phyloP scores from a whole-genome alignment of 2,329 filamentous ascomycete genomes.

The Cladobotryum mycophilum region DNA sequence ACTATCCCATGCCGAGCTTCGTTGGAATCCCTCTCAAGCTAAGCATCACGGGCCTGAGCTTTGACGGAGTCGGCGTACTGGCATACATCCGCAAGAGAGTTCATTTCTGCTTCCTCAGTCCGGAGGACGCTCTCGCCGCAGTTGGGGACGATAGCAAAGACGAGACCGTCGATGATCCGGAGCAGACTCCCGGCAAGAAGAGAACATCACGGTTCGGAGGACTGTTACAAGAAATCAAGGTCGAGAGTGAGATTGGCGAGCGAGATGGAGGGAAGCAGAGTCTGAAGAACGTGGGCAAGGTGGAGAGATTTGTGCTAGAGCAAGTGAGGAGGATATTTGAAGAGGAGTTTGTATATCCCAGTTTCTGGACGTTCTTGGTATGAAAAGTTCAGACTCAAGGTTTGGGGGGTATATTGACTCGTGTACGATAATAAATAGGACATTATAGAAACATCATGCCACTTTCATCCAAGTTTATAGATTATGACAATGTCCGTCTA shows the following conservation, averaged over 20 bases:
- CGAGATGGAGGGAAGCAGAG: conserved; percentile 89
- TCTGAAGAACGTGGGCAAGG: conserved; percentile 96
- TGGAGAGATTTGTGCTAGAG: conserved; percentile 94
- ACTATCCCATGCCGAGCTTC: conserved; percentile 98
- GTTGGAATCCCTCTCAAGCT: conserved; percentile 91
- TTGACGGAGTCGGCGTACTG: conserved; percentile 89
- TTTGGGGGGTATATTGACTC: background rate
- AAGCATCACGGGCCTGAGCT: conserved; percentile 89
- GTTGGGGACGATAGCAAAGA: conserved; percentile 44
- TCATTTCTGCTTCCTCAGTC: conserved; percentile 90
- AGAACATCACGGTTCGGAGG: conserved; percentile 52
- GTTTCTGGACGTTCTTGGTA: conserved; percentile 95
- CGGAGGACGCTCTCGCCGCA: conserved; percentile 78
- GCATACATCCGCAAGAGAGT: conserved; percentile 84
- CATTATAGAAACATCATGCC: conserved; percentile 31
- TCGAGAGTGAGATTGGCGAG: conserved; percentile 96
- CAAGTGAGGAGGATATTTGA: conserved; percentile 96
- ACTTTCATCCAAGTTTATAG: no score
- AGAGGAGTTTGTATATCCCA: conserved; percentile 97
- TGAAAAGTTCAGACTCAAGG: conserved; percentile 31
- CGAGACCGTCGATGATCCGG: conserved; percentile 16
- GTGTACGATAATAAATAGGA: background rate
- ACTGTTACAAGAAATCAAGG: conserved; percentile 83
- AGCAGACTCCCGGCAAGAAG: conserved; percentile 21
- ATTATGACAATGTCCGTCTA: conserved; percentile 59